phyloP scores from a whole-genome alignment of 2,329 filamentous ascomycete species.

The Cercospora zeae-maydis region DNA sequence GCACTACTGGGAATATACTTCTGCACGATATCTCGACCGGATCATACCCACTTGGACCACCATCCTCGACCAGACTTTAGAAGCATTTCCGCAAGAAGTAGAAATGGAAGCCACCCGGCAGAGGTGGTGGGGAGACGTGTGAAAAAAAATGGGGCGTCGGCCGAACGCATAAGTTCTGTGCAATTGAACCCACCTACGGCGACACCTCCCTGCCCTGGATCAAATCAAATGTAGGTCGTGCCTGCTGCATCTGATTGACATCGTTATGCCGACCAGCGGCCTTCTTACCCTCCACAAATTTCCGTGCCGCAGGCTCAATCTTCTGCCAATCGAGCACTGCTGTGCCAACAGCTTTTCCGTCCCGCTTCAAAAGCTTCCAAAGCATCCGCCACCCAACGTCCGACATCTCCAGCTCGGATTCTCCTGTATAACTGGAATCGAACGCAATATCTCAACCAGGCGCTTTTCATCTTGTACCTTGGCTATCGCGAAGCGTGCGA shows the following conservation, averaged over 20 bases:
- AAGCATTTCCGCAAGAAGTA: background rate
- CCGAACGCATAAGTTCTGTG: no score
- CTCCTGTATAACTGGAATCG: background rate
- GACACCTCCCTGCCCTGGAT: background rate
- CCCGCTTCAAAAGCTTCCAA: background rate
- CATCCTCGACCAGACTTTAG: background rate
- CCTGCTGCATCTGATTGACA: background rate
- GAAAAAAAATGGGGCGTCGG: no score
- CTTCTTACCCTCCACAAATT: background rate
- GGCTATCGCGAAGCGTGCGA: background rate
- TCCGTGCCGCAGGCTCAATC: background rate
- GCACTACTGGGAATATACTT: constrained; percentile 46
- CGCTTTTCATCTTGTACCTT: background rate
- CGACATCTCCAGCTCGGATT: background rate
- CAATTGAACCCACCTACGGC: no score
- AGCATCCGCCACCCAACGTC: background rate
- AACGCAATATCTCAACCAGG: background rate
- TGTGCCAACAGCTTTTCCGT: background rate
- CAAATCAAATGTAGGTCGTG: background rate
- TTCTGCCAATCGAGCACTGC: background rate
- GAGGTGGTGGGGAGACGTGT: background rate
- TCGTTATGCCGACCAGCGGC: background rate
- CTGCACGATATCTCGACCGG: constrained; percentile 41
- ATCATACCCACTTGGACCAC: background rate
- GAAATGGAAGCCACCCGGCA: background rate